A percentile compares a stretch with the other conserved stretches of the same genome.
phyloP scores from a whole-genome alignment of 495 filamentous ascomycete species.

The Penicillium subrubescens region DNA sequence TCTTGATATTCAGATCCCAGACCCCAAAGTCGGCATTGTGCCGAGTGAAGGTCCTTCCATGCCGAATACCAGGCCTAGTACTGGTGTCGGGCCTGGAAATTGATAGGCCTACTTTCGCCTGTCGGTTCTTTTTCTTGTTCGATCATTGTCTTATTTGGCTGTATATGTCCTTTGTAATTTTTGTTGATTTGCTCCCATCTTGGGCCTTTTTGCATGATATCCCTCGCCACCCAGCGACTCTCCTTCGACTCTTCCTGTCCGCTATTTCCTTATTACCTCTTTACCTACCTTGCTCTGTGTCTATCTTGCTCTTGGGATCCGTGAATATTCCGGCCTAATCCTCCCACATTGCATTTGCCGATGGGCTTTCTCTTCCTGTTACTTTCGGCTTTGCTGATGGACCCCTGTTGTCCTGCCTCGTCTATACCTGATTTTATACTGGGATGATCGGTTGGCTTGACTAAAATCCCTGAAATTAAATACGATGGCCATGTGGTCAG shows the following conservation, averaged over 20 bases:
- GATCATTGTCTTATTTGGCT: constrained; percentile 14
- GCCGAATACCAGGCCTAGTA: constrained; percentile 44
- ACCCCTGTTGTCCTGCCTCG: constrained; percentile 8
- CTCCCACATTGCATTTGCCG: not conserved
- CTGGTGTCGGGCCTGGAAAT: constrained; percentile 28
- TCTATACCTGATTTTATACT: constrained; percentile 8
- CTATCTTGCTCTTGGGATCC: constrained; percentile 1
- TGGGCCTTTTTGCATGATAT: constrained; percentile 32
- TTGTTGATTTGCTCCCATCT: constrained; percentile 14
- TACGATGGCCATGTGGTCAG: constrained; percentile 12
- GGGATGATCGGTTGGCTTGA: constrained; percentile 1
- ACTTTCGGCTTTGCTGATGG: constrained; percentile 15
- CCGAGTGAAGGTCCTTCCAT: constrained; percentile 43
- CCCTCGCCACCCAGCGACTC: constrained; percentile 24
- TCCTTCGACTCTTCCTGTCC: constrained; percentile 1
- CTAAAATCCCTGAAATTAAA: not conserved
- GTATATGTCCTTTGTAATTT: constrained; percentile 29
- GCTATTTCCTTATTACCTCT: not conserved
- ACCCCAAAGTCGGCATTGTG: constrained; percentile 67
- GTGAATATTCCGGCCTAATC: not conserved
- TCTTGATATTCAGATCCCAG: constrained; percentile 82
- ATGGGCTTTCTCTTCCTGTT: constrained; percentile 14
- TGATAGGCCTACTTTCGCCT: constrained; percentile 10
- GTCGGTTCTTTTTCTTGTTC: constrained; percentile 9
- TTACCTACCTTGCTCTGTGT: not conserved